Conservation (phyloP, 441 rosid genomes). For the Adansonia madagascariensis region DNA sequence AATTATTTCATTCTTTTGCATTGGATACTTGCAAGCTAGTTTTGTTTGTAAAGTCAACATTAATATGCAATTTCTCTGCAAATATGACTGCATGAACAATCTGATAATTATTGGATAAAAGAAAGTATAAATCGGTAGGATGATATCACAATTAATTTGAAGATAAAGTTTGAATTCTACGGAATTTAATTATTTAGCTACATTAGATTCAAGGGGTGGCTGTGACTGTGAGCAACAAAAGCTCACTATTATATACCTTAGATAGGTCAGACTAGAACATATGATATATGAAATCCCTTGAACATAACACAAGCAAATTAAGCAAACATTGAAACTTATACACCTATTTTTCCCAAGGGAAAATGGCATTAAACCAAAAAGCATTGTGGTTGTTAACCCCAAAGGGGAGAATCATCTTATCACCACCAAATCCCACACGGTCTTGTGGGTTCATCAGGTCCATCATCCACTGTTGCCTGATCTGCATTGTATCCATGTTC, state of each 20-base stretch:
- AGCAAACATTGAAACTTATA: not conserved
- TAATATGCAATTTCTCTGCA: not conserved
- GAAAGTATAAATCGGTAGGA: not conserved
- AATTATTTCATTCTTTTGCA: not conserved
- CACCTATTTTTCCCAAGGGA: not conserved
- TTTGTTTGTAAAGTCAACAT: not conserved
- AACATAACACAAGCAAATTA: not conserved
- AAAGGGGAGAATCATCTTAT: not conserved
- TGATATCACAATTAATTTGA: not conserved
- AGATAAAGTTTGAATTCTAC: not conserved
- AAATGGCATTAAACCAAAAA: conserved; percentile 4
- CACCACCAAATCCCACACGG: not conserved
- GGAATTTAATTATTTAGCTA: too few relatives aligned
- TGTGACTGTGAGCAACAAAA: not conserved
- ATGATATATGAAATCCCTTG: not conserved
- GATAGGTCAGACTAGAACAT: not conserved
- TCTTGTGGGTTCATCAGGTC: conserved; percentile 14
- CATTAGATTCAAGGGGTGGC: not conserved
- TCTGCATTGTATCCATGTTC: not conserved
- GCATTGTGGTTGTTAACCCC: conserved; percentile 2
- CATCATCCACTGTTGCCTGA: conserved; percentile 11
- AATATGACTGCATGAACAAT: not conserved
- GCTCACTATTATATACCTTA: too few relatives aligned
- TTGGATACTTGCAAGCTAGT: not conserved
- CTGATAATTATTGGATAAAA: not conserved